Base-by-base conservation (phyloP, 176 grass and related monocot species). In the Eragrostis curvula region DNA sequence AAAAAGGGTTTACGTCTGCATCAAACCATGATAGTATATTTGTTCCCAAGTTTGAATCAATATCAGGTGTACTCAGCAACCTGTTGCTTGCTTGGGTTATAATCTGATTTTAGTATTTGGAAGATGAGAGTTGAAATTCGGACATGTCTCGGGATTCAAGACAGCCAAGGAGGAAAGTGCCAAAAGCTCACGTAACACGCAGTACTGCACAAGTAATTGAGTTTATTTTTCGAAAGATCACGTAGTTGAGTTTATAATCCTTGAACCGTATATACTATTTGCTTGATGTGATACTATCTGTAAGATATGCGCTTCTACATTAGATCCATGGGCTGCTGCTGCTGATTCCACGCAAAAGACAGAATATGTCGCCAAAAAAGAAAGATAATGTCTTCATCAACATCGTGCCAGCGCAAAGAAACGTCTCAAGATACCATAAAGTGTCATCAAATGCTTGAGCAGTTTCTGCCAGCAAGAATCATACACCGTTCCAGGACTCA, bases 71-170 rank as follows among this genome's bases (percentile, higher is more conserved):
- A 69, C 16, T 81, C 63, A 36, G 64, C 45, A 77, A n/a, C 71
- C 29, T 68, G 21, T 80, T 50, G 49, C 61, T 82, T 64, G 44
- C 56, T 65, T 36, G 46, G 23, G 59, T 70, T 77, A 70, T 59
- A 70, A 42, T 70, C 47, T 7, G 28, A 40, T 73, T 68, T 50
- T 28, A 65, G 21, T 43, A 42, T 20, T 44, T 46, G 39, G 10
- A 73, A 21, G n/a, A 45, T 49, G 85, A 63, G 64, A 77, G 58
- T 70, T 70, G 30, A 82, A 86, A 64, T 4, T 36, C 7, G 46
- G 25, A 79, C 86, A 66, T 79, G 80, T 59, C 86, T 79, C 40
- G 14, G 50, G 67, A 79, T 83, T 73, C 67, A 83, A 44, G 74
- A 79, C 80, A 84, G 50, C 77, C 15, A 24, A 44, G 42, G 42